Evolutionary conservation across 805 yeast species (phyloP), one percentile per base, ranked within the genome.

Genomic region (Alloascoidea hylecoeti): DNA sequence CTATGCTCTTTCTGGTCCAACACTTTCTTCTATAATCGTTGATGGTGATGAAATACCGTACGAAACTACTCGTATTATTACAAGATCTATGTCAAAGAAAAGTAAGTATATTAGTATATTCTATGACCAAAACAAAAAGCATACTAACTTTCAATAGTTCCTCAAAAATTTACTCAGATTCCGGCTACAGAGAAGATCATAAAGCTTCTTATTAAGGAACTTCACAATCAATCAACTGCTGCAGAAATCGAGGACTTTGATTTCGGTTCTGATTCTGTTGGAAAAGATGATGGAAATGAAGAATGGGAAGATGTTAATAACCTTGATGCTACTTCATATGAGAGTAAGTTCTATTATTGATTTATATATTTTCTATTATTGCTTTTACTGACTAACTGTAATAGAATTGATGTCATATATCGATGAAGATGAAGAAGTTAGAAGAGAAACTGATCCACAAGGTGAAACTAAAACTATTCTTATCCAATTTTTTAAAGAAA

Each of bases 41-140:
- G 70, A 85, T 45, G 96, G 95, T n/a, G 85, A 85, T 43, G 58
- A 76, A 23, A 58, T 80, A 18, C 76, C 81, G 2, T 68, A 75
- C 48, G 58, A 61, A 35, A 59, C 63, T 4, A 80, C 75, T 39
- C 47, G 72, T n/a, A 86, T 89, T 27, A 60, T 84, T 3, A 89
- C 97, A 0, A 70, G 97, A 50, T 83, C 96, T 0, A 81, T 78
- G 78, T 74, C 94, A 3, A 75, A 71, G 46, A 56, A 49, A 14
- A 38, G 41, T 36, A 39, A 42, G 46, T 44, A 32, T 5, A 2
- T 15, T 33, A n/a, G n/a, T 23, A 15, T 18, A 9, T 16, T 14
- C 30, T 9, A 23, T 14, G 36, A n/a, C 30, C n/a, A 34, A 18
- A 18, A n/a, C n/a, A 23, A n/a, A 23, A 23, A 23, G 30, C 13